Base-by-base conservation (phyloP, 768 basidiomycete genomes). In the Suillus cothurnatus region DNA sequence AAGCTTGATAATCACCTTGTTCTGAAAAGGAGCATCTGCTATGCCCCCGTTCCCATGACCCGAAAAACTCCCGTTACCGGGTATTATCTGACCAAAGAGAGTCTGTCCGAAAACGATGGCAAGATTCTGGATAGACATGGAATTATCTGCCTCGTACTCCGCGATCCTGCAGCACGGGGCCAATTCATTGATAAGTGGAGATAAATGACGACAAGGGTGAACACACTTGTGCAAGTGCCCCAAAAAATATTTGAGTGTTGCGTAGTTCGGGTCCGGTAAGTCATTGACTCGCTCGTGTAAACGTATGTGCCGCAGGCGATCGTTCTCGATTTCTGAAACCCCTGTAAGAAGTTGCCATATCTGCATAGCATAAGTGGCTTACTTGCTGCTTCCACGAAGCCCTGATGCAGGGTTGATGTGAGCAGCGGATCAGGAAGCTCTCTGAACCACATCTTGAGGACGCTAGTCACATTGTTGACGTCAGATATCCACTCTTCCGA, bases 71-170 rank as follows among this genome's bases (percentile, higher is more conserved):
- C 80, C 77, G 65, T 71, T 72, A 58, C 76, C 71, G 4, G 88
- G 85, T 49, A 85, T 81, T 63, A 73, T 71, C 70, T 86, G 86
- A n/a, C 95, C 90, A 71, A 98, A 92, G 26, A 99, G 80, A 6
- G 97, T 99, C n/a, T 96, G 97, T 4, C 97, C 97, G 77, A 99
- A 99, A 23, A 99, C 94, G 71, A 99, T 97, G 6, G 94, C 89
- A 32, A 99, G 80, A 77, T 99, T 99, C 69, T 92, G 91, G 67
- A 92, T 88, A 6, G 92, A 89, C 97, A 99, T 98, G 43, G 92
- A 89, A 76, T 98, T 99, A 52, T 88, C 84, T 14, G 84, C 75
- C 67, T 94, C 89, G 69, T 88, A 85, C 70, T 89, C 84, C 52
- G 85, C 86, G 65, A 97, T 88, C 73, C 94, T 96, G 72, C n/a